These are phyloP conservation scores for Dactylellina sp. DNA, from an alignment of 2,329 filamentous ascomycete genomes.

Conservation along the genomic window DNA sequence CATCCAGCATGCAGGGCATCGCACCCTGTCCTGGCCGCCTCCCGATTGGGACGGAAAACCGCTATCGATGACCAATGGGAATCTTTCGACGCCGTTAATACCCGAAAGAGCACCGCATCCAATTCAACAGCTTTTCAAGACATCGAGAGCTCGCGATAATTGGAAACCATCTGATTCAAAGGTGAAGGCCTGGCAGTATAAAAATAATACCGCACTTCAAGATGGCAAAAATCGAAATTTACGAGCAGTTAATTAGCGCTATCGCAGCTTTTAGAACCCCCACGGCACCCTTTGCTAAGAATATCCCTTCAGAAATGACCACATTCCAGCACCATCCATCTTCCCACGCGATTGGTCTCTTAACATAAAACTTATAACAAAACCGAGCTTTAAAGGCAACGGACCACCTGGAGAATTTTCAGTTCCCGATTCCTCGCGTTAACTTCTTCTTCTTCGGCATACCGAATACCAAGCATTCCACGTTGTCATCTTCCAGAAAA, in stretches of 20 bases:
- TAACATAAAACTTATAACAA: background rate
- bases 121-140: conserved; percentile 7
- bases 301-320: conserved; percentile 21
- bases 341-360: conserved; percentile 26
- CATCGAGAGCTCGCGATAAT: conserved; percentile 1
- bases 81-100: conserved; percentile 28
- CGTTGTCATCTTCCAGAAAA: conserved; percentile 16
- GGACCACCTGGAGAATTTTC: conserved; percentile 6
- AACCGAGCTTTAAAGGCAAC: conserved; percentile 9
- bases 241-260: too few species aligned
- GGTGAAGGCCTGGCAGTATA: conserved; percentile 7
- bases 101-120: conserved; percentile 5
- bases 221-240: background rate
- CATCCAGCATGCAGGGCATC: conserved; percentile 42
- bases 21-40: conserved; percentile 40
- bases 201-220: background rate
- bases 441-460: conserved; percentile 23
- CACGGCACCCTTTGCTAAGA: conserved; percentile 19
- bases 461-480: conserved; percentile 42
- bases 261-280: conserved; percentile 3
- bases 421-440: conserved; percentile 14
- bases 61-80: conserved; percentile 50
- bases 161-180: background rate
- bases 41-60: conserved; percentile 33
- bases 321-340: conserved; percentile 34